These are phyloP conservation scores for Apophysomyces trapeziformis DNA, from an alignment of 371 early-diverging fungal genomes.

Conservation along the genomic window DNA sequence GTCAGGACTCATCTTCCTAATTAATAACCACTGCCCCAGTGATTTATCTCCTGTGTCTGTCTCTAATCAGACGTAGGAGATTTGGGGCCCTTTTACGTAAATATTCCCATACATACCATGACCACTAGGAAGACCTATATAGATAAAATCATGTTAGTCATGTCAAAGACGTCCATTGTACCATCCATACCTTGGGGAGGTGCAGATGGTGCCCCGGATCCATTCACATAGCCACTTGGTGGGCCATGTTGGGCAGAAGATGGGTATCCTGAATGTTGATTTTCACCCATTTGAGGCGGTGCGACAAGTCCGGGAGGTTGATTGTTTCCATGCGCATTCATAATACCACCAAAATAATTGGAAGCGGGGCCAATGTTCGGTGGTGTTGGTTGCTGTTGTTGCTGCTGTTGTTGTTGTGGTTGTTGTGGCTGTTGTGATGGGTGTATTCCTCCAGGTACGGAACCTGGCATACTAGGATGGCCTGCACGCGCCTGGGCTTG, in stretches of 20 bases:
- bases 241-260: slow-evolving; percentile 14
- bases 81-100: background rate
- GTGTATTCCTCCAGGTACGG: slow-evolving; percentile 29
- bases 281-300: slow-evolving; percentile 5
- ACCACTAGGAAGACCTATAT: background rate
- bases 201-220: slow-evolving; percentile 6
- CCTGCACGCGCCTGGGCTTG: slow-evolving; percentile 25
- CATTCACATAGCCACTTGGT: slow-evolving; percentile 15
- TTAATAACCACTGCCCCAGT: background rate
- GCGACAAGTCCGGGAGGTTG: slow-evolving; percentile 16
- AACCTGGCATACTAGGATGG: slow-evolving; percentile 25
- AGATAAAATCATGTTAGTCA: background rate
- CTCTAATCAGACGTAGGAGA: background rate
- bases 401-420: no score
- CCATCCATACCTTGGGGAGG: slow-evolving; percentile 11
- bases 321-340: slow-evolving; percentile 25
- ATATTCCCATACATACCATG: background rate
- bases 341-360: slow-evolving; percentile 32
- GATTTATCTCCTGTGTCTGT: background rate
- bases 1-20: background rate
- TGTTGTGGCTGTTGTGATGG: slow-evolving; percentile 14
- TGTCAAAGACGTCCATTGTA: background rate
- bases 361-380: slow-evolving; percentile 35
- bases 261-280: slow-evolving; percentile 3
- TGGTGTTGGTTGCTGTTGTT: slow-evolving; percentile 25